Evolutionary conservation across 1,284 basidiomycete genomes (phyloP), one percentile per base, ranked within the genome.

Genomic region (Afroboletus lepidellus): DNA sequence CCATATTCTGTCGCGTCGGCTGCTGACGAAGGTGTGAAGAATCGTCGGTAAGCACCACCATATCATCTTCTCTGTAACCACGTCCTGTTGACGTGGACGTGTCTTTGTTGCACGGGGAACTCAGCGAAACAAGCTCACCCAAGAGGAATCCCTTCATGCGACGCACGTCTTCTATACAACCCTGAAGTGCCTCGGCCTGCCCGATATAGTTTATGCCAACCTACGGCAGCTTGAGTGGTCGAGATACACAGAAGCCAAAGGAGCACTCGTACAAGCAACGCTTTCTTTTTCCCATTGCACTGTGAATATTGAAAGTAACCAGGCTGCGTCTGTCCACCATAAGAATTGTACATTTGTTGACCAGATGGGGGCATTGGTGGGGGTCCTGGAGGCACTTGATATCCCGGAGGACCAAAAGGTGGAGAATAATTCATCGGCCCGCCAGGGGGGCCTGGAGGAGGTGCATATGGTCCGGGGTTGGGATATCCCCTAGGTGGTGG

Each of bases 31-130:
- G 79, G 62, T 90, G 79, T 11, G 62, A 64, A 3, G 83, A 67
- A 62, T 93, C 84, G 63, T 97, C 94, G 2, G 89, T 91, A 38
- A 97, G 77, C 58, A 87, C 77, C n/a, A 96, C 92, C 51, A 96
- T 92, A 66, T 96, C 92, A 16, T 90, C 84, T 37, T 74, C 66
- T 53, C 79, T 81, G 71, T 95, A 97, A 13, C 81, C 78, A 69
- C 78, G 72, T 23, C 48, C 53, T 56, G 27, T 46, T 27, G 34
- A 50, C n/a, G n/a, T 44, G 15, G 32, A 48, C 16, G 41, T 46
- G 21, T 20, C 12, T 37, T 44, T 21, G 27, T n/a, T 6, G 27
- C 21, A 39, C 15, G 43, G 51, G 46, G 15, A 11, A 44, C n/a
- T 11, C 39, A 47, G n/a, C 1, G 4, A 47, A 32, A 29, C 21